Base-by-base conservation (phyloP, 441 rosid species). In the Adansonia madagascariensis region DNA sequence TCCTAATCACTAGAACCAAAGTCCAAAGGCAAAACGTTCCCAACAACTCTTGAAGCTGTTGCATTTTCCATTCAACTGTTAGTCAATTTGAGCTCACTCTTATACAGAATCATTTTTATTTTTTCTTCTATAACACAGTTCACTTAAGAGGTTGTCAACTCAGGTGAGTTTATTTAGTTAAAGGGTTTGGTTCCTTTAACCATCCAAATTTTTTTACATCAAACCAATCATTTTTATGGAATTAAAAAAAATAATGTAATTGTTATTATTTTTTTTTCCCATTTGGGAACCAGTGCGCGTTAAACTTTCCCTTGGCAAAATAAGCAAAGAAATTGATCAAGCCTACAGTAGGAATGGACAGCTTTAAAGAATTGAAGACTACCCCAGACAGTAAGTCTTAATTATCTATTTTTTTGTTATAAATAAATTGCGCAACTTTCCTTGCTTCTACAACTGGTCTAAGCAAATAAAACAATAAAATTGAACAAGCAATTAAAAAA, bases 11-110 rank as follows among this genome's bases (percentile, higher is more conserved):
- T 31, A 31, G 39, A 31, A 31, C 39, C 39, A 31, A 31, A 31
- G 39, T 31, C 39, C 39, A 31, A 31, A 31, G 39, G 39, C 39
- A 2, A 31, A 31, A 31, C 39, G 39, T 31, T 31, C 39, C 39
- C 4, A 27, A 27, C 60, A 50, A 70, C 60, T 50, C 9, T 4
- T 27, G 46, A 27, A 70, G 24, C 17, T 15, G 7, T 70, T 27
- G 50, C 10, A 49, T 12, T 47, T 69, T 49, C 20, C 41, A 12
- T 27, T 70, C 74, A 63, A 14, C 11, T 0, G 44, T 18, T 35
- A 35, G 44, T 63, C 68, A 50, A 8, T 70, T 15, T 50, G 61
- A 27, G 74, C 46, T 70, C 61, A 70, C 24, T 44, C 52, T 62
- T 5, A 3, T 31, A 35, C 44, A 63, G 8, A 35, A 6, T 22